Evolutionary conservation across 768 basidiomycete genomes (phyloP), one percentile per base, ranked within the genome.

Genomic region (Naganishia vishniacii): DNA sequence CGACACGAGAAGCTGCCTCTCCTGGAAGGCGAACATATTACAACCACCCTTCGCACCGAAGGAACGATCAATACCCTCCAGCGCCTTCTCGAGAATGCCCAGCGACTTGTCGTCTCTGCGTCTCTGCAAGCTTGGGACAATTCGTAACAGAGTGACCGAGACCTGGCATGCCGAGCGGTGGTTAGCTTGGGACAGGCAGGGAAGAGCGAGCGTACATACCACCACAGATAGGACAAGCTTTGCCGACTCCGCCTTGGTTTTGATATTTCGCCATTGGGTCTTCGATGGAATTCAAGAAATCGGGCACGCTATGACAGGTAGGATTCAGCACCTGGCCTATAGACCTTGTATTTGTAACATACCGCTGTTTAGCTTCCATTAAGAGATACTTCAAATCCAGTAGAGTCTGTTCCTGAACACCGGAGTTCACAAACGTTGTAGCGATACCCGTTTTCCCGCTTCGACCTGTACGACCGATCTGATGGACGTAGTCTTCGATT

Each of bases 401-500:
- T 37, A 99, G 79, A 0, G 95, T 99, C 79, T 97, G 94, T 73
- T 98, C 95, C 0, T 88, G 83, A 1, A 94, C 95, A 72, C 88
- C 89, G 90, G 94, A 94, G 76, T 98, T 98, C 61, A 98, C 91
- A 73, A 99, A 99, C 37, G 95, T 93, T 34, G 95, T 99, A 32
- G 95, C 94, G 62, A 99, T 97, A 58, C 95, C 95, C 0, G 95
- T 99, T 77, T 97, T 97, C 23, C 95, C 95, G 69, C 89, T 91
- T 69, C 95, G 86, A 58, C 95, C 95, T 7, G 95, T 99, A 65
- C 95, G 88, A 28, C 95, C 95, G 69, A 98, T 98, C 78, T 99
- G 94, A 80, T 99, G 95, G 53, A 98, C 94, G 72, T 99, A 99
- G 77, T 99, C 95, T 66, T 99, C 95, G 67, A 99, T 99, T 80